Evolutionary conservation across 257 asterid genomes (phyloP).

Genomic region (Salvia hispanica): DNA sequence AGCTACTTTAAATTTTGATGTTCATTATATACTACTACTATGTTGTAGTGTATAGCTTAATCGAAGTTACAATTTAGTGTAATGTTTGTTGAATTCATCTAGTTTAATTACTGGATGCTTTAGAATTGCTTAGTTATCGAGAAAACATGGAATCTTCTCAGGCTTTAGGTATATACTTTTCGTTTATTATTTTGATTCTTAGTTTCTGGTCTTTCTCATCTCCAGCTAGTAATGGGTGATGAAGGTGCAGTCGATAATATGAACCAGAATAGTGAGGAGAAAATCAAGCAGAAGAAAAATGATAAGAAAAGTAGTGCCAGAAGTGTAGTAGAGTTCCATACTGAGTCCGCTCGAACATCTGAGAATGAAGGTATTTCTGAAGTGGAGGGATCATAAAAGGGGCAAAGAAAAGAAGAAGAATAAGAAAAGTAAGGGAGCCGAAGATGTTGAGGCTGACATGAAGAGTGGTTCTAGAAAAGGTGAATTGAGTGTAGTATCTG

Average conservation of each 20-base stretch:
- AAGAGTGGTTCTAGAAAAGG: slow-evolving; percentile 18
- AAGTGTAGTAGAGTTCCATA: slow-evolving; percentile 17
- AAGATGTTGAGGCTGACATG: slow-evolving; percentile 15
- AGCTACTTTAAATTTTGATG: not conserved
- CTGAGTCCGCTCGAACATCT: slow-evolving; percentile 17
- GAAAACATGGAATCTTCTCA: not conserved
- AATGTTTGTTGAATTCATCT: not conserved
- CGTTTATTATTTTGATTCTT: not conserved
- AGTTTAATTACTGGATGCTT: not conserved
- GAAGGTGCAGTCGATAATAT: slow-evolving; percentile 2
- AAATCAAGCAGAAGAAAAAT: slow-evolving; percentile 19
- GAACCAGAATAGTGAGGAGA: slow-evolving; percentile 27
- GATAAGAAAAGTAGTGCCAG: slow-evolving; percentile 4
- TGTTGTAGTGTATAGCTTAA: not conserved
- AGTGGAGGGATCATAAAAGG: slow-evolving; percentile 20
- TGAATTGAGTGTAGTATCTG: slow-evolving; percentile 15
- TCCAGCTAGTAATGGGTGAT: slow-evolving; percentile 28
- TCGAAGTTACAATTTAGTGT: no score
- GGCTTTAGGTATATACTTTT: not conserved
- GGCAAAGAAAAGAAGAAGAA: slow-evolving; percentile 10
- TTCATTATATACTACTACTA: not conserved
- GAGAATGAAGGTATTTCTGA: slow-evolving; percentile 29
- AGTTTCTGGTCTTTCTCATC: slow-evolving; percentile 2
- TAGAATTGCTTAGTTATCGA: not conserved
- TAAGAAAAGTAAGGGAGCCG: slow-evolving; percentile 19